phyloP scores from a whole-genome alignment of 2,329 filamentous ascomycete species.

The Phyllosticta capitalensis region DNA sequence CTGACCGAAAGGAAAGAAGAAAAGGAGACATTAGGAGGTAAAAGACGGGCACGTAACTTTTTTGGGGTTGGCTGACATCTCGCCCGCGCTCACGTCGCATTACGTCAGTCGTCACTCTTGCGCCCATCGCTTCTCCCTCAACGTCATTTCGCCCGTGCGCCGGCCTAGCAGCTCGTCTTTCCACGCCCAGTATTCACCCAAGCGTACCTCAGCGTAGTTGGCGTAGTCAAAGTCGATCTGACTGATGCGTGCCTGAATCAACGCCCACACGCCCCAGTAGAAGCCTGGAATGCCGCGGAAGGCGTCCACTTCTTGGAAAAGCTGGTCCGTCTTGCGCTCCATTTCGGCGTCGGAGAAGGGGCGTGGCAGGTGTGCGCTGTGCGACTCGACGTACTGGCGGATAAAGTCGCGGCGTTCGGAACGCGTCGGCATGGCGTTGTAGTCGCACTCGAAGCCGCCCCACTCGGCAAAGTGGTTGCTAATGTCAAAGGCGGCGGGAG shows the following conservation, averaged over 20 bases:
- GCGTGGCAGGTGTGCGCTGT: conserved; percentile 37
- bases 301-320: conserved; percentile 73
- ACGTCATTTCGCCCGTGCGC: conserved; percentile 53
- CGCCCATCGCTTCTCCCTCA: conserved; percentile 75
- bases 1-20: not conserved
- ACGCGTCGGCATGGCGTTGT: conserved; percentile 67
- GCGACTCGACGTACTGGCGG: conserved; percentile 69
- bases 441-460: conserved; percentile 95
- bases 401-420: conserved; percentile 73
- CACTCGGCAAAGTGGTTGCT: conserved; percentile 98
- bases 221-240: conserved; percentile 97
- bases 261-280: conserved; percentile 85
- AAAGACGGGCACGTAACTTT: not conserved
- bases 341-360: conserved; percentile 7
- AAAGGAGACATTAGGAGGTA: not conserved
- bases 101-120: conserved; percentile 34
- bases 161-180: conserved; percentile 62
- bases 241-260: conserved; percentile 90
- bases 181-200: conserved; percentile 92
- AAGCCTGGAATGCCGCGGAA: conserved; percentile 88
- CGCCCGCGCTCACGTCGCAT: not conserved
- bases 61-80: not conserved
- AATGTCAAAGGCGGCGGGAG: conserved; percentile 90
- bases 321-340: conserved; percentile 36
- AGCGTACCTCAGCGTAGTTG: conserved; percentile 72